Evolutionary conservation across 2,329 filamentous ascomycete species (phyloP), one percentile per base, ranked within the genome.

Genomic region (Elsinoe fawcettii): DNA sequence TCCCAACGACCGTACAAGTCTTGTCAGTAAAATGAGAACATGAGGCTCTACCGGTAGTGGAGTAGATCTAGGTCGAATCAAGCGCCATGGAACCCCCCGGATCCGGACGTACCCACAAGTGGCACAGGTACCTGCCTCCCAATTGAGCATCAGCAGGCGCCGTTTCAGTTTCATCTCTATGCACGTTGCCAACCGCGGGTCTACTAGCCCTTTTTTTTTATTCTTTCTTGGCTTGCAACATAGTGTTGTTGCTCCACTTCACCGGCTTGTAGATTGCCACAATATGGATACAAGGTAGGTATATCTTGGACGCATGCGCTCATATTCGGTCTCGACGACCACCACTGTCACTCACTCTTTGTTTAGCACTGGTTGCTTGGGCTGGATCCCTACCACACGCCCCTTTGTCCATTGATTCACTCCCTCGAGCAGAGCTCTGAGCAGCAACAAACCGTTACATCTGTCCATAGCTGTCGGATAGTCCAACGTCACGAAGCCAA

Each of bases 401-500:
- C 25, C 41, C 41, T 46, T 46, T 46, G 34, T 37, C 14, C 34
- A 7, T 14, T 37, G 34, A 37, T 37, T 37, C 5, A 9, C 11
- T 25, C 22, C 9, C 41, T 46, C 41, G 23, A 46, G 41, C 41
- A 2, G 41, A 30, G 41, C 20, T 25, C 23, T 46, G 41, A 43
- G 16, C 39, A 20, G n/a, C 16, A 16, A 43, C 22, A 37, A n/a
- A 37, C 41, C 41, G 41, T 46, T 46, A 25, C 22, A 37, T n/a
- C 34, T 37, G 34, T 12, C 9, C 22, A 46, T 46, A 46, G 41
- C 41, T 46, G 23, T 46, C 22, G 41, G 20, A 46, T 46, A 46
- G 41, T 46, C 41, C 41, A 46, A 46, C 41, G 41, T 46, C 22
- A 46, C 41, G 23, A 46, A 46, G 41, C 41, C 41, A 46, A 46